Evolutionary conservation across 2,329 filamentous ascomycete species (phyloP).

Genomic region (Thielaviopsis ethacetica): DNA sequence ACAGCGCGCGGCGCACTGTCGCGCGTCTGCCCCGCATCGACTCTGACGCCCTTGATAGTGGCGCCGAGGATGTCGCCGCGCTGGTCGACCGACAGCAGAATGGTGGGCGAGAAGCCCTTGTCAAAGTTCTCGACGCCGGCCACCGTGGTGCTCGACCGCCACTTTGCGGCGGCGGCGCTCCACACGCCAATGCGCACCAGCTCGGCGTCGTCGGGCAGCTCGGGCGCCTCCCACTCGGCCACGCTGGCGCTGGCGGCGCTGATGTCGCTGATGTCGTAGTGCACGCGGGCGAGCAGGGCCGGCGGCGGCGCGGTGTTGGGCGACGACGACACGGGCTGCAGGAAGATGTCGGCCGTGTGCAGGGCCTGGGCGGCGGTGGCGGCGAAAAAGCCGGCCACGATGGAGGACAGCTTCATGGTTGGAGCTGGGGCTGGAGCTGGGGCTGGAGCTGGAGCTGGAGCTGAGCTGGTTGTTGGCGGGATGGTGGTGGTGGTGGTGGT

Average conservation of each 20-base stretch:
- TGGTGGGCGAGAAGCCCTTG: conserved; percentile 43
- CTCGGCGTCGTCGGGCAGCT: conserved; percentile 27
- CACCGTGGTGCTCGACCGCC: conserved; percentile 39
- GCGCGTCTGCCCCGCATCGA: conserved; percentile 47
- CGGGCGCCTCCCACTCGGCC: conserved; percentile 39
- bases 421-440: too few species aligned
- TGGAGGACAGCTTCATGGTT: conserved; percentile 25
- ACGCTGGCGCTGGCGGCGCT: conserved; percentile 26
- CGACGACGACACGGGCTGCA: conserved; percentile 28
- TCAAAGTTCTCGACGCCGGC: conserved; percentile 39
- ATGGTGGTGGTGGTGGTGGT: background rate
- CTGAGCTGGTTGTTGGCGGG: background rate
- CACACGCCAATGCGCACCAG: conserved; percentile 43
- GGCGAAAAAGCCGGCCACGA: conserved; percentile 28
- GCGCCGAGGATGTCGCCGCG: conserved; percentile 28
- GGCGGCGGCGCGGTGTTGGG: conserved; percentile 18
- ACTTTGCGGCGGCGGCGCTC: conserved; percentile 28
- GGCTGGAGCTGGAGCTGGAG: too few species aligned
- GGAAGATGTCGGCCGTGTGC: conserved; percentile 34
- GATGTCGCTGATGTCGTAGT: conserved; percentile 32
- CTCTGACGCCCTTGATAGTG: conserved; percentile 35
- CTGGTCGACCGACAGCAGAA: conserved; percentile 35
- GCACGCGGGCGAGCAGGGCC: conserved; percentile 36
- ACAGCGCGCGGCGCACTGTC: conserved; percentile 47
- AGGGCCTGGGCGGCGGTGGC: conserved; percentile 23